Base-by-base conservation (phyloP, 1,139 yeast genomes). In the Blastobotrys elegans region DNA sequence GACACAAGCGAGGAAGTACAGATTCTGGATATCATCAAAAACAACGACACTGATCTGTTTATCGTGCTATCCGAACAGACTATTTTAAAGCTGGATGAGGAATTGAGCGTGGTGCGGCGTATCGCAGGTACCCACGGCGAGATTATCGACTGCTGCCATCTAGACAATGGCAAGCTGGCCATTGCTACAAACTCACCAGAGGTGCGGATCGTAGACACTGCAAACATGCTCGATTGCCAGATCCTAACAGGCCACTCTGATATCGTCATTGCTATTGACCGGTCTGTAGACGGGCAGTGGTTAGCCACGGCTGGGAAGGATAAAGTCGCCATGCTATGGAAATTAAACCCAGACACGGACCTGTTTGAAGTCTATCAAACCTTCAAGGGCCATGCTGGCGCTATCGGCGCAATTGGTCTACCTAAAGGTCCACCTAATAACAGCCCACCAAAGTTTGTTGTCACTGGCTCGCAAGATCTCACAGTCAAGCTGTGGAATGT, bases 91-190 rank as follows among this genome's bases (percentile, higher is more conserved):
- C 77, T 61, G 16, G 61, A 63, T 5, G 14, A 13, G 6, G 65
- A 61, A 16, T 66, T 85, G 8, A 73, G 76, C 10, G 62, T 78
- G 2, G 56, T 66, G 10, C 72, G 79, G 47, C 73, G 80, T 40
- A 74, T 89, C 55, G 95, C 96, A 1, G 97, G 97, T 58, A 89
- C 90, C 64, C 96, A 92, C 66, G 97, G 97, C 52, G 94, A 94
- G 31, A 82, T 92, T 59, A 95, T 97, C 7, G 98, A 62, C 48
- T 76, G 88, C 67, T 76, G 79, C 55, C 83, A 81, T 60, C 84
- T 82, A 35, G 65, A 69, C 38, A 65, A 75, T 37, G 47, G 44
- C 22, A 60, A 65, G 29, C 65, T 90, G 43, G 97, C 95, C 1
- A 68, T 92, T 57, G 97, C 97, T 1, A 90, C 98, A 11, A 92